Evolutionary conservation across 2,329 filamentous ascomycete genomes (phyloP).

Genomic region (Cordyceps militaris): DNA sequence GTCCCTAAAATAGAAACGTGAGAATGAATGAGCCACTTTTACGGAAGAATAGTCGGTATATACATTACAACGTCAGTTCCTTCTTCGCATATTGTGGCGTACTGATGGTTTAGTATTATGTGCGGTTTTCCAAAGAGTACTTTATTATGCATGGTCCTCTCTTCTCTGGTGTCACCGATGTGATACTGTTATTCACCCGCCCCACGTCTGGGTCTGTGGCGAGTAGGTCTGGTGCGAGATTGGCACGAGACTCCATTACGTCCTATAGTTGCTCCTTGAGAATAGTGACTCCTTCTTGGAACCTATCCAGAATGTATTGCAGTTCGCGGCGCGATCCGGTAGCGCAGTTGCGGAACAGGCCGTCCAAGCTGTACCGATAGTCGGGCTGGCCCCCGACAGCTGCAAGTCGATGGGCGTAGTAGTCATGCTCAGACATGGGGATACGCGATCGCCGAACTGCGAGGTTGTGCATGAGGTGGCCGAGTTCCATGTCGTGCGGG

Average conservation of each 20-base stretch:
- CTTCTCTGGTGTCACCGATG: too few relatives aligned
- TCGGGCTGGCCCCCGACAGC: constrained; percentile 34
- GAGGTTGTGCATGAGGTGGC: constrained; percentile 17
- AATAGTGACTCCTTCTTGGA: constrained; percentile 35
- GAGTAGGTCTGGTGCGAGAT: neutral
- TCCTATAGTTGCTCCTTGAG: neutral
- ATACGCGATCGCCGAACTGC: constrained; percentile 18
- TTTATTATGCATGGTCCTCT: too few relatives aligned
- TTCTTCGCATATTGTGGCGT: too few relatives aligned
- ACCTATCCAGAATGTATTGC: constrained; percentile 37
- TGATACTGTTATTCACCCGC: too few relatives aligned
- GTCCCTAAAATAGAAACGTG: too few relatives aligned
- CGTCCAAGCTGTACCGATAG: constrained; percentile 38
- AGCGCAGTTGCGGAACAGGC: constrained; percentile 37
- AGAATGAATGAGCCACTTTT: too few relatives aligned
- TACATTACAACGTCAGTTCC: too few relatives aligned
- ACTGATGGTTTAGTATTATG: too few relatives aligned
- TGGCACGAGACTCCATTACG: neutral
- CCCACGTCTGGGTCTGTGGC: too few relatives aligned
- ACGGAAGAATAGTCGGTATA: too few relatives aligned
- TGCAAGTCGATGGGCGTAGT: constrained; percentile 31
- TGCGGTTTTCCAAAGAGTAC: too few relatives aligned
- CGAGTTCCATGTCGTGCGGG: neutral
- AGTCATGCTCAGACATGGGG: constrained; percentile 22
- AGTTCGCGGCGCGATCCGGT: constrained; percentile 36